phyloP scores from a whole-genome alignment of 495 filamentous ascomycete species.

The Daldinia bambusicola region DNA sequence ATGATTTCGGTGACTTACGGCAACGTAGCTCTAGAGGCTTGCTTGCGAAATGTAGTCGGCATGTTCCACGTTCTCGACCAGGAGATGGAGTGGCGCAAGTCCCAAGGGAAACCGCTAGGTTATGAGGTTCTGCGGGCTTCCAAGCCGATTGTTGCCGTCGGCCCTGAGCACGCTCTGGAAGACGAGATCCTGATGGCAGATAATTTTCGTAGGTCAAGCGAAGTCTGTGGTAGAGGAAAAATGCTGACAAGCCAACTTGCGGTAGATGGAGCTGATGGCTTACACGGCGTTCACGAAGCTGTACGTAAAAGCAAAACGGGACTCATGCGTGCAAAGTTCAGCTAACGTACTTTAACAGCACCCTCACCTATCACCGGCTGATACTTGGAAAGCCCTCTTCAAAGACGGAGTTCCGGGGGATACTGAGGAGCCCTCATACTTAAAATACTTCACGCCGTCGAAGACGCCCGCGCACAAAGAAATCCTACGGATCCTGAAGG shows the following conservation, averaged over 20 bases:
- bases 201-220: constrained; percentile 78
- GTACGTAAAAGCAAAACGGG: constrained; percentile 58
- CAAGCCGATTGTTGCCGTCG: constrained; percentile 86
- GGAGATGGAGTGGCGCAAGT: constrained; percentile 84
- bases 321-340: not conserved
- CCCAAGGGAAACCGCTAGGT: constrained; percentile 69
- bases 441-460: constrained; percentile 75
- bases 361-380: constrained; percentile 82
- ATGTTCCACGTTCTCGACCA: constrained; percentile 93
- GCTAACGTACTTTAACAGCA: constrained; percentile 65
- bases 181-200: constrained; percentile 86
- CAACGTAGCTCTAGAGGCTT: constrained; percentile 88
- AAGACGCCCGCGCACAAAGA: constrained; percentile 77
- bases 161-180: constrained; percentile 84
- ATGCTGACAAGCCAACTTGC: not conserved
- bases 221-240: not conserved
- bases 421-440: constrained; percentile 53
- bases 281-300: constrained; percentile 86
- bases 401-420: constrained; percentile 58
- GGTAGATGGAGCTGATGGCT: constrained; percentile 86
- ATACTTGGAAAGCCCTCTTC: constrained; percentile 89
- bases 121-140: constrained; percentile 73
- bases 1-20: constrained; percentile 93
- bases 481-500: constrained; percentile 82
- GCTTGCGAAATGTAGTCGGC: constrained; percentile 87